Percentiles rank a stretch among this genome's conserved stretches.
Conservation (phyloP, 2,329 filamentous ascomycete species). For the Penicillium sp. region DNA sequence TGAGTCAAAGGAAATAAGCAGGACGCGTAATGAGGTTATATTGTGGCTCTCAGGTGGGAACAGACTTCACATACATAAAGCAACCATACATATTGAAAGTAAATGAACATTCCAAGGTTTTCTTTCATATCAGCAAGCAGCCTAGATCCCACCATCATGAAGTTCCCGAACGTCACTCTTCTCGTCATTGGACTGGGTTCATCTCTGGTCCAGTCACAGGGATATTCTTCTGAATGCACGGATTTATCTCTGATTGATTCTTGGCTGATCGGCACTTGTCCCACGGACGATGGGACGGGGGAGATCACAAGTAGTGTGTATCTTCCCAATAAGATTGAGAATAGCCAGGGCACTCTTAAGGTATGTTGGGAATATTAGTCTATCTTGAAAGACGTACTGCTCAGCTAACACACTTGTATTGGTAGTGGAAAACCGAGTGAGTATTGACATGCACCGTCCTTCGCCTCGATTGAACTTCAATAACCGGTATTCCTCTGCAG, state of each 20-base stretch:
- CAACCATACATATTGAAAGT: too few species aligned
- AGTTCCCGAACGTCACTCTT: background rate
- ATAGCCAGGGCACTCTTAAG: background rate
- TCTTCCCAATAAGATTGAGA: background rate
- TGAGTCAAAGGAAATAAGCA: background rate
- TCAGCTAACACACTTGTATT: background rate
- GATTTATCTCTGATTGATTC: background rate
- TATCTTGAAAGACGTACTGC: background rate
- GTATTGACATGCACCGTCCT: background rate
- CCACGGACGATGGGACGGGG: background rate
- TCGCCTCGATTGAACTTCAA: background rate
- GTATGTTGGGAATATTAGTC: background rate
- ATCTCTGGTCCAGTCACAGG: background rate
- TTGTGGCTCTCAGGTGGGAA: background rate
- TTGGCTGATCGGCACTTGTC: background rate
- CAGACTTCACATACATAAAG: too few species aligned
- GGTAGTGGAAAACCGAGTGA: background rate
- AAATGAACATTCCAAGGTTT: background rate
- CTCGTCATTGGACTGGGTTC: background rate
- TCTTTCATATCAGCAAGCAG: background rate
- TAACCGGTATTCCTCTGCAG: background rate
- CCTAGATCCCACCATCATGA: background rate
- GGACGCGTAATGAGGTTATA: background rate
- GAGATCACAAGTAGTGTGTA: background rate
- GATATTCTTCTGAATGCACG: background rate